Percentiles rank a stretch among this genome's conserved stretches.
Evolutionary conservation across 2,329 filamentous ascomycete species (phyloP).

Genomic region (Aspergillus sp.): DNA sequence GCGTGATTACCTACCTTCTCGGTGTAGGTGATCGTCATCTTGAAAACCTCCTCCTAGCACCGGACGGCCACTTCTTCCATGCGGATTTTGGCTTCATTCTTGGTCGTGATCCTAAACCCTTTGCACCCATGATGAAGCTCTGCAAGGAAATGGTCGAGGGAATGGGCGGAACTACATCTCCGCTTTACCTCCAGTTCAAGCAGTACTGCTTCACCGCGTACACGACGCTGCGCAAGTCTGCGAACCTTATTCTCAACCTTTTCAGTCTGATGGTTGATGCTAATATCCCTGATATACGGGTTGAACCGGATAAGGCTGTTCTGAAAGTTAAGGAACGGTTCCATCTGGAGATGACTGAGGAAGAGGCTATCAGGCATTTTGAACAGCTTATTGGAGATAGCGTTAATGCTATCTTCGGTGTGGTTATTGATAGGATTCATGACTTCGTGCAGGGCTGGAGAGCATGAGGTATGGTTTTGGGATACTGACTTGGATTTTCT

Average conservation of each 20-base stretch:
- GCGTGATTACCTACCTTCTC: constrained; percentile 95
- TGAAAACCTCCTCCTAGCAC: constrained; percentile 86
- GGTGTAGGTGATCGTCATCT: constrained; percentile 94
- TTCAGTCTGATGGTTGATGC: constrained; percentile 97
- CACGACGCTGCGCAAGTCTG: constrained; percentile 79
- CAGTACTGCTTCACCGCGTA: constrained; percentile 96
- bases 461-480: constrained; percentile 42
- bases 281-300: constrained; percentile 88
- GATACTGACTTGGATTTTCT: constrained; percentile 2
- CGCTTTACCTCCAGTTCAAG: constrained; percentile 82
- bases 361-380: constrained; percentile 83
- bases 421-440: constrained; percentile 91
- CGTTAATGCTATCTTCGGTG: constrained; percentile 79
- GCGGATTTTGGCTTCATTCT: constrained; percentile 98
- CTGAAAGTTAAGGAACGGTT: constrained; percentile 93
- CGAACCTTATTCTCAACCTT: constrained; percentile 85
- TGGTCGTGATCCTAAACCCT: constrained; percentile 92
- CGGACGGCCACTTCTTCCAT: constrained; percentile 93
- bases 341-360: constrained; percentile 82
- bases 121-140: constrained; percentile 94
- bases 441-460: constrained; percentile 88
- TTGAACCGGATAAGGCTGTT: constrained; percentile 89
- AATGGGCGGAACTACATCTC: constrained; percentile 78
- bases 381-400: constrained; percentile 87
- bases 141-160: constrained; percentile 98